Percentiles rank a stretch among this genome's conserved stretches.
Conservation (phyloP, 148 eudicot genomes). For the Simmondsia chinensis region DNA sequence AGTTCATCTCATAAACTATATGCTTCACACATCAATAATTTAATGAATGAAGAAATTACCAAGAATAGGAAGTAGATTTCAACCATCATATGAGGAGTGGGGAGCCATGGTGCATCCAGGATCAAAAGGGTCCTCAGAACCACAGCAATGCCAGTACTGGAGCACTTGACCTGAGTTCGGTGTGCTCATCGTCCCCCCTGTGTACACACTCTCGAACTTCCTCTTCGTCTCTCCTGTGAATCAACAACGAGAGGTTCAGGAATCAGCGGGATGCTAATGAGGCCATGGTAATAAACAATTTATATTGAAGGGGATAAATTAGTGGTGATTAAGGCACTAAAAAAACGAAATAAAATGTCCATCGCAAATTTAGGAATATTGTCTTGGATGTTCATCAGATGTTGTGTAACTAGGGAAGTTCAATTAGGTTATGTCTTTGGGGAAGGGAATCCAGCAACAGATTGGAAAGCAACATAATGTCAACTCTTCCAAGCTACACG, state of each 20-base stretch:
- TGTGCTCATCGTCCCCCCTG: slow-evolving; percentile 86
- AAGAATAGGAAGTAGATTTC: not conserved
- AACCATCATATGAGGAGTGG: slow-evolving; percentile 85
- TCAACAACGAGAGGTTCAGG: not conserved
- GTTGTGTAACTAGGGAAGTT: too few relatives aligned
- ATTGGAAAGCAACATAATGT: too few relatives aligned
- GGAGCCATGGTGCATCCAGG: slow-evolving; percentile 88
- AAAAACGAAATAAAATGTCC: too few relatives aligned
- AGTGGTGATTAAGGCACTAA: too few relatives aligned
- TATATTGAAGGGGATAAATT: too few relatives aligned
- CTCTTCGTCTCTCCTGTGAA: slow-evolving; percentile 86
- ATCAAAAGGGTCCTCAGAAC: slow-evolving; percentile 93
- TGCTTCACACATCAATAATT: not conserved
- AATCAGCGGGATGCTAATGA: not conserved
- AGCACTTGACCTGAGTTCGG: slow-evolving; percentile 73
- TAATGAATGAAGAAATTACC: not conserved
- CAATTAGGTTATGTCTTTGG: too few relatives aligned
- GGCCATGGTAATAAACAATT: too few relatives aligned
- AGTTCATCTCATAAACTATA: too few relatives aligned
- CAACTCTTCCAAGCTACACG: too few relatives aligned
- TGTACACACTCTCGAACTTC: slow-evolving; percentile 87
- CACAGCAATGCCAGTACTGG: slow-evolving; percentile 99
- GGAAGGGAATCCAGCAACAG: too few relatives aligned
- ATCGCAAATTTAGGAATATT: too few relatives aligned
- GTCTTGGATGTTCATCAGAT: too few relatives aligned